phyloP scores from a whole-genome alignment of 2,329 filamentous ascomycete genomes.

The Pseudogymnoascus sp. region DNA sequence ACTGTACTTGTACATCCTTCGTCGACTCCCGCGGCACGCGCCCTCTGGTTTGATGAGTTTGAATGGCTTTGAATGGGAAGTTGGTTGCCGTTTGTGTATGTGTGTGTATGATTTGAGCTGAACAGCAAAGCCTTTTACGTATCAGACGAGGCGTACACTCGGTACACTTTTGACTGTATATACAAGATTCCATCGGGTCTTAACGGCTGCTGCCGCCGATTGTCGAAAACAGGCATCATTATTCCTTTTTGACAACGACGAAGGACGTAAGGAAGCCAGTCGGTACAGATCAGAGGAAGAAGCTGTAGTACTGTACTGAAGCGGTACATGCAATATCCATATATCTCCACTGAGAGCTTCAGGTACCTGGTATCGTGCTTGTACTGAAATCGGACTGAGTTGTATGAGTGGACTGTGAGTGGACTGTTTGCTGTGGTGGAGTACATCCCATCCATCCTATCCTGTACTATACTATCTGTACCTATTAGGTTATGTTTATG shows the following conservation, averaged over 20 bases:
- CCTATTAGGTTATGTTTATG: background rate
- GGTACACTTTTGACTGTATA: background rate
- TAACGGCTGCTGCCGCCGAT: background rate
- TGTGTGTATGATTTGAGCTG: background rate
- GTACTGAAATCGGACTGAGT: background rate
- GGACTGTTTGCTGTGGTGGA: background rate
- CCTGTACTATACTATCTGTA: background rate
- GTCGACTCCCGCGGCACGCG: background rate
- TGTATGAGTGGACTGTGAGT: background rate
- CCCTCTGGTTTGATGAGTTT: background rate
- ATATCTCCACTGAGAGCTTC: background rate
- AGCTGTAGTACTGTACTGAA: background rate
- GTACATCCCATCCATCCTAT: background rate
- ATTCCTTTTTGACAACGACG: background rate
- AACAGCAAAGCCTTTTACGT: background rate
- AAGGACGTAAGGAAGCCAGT: background rate
- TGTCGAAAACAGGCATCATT: background rate
- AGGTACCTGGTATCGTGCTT: background rate
- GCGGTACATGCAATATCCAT: background rate
- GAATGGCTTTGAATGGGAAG: background rate
- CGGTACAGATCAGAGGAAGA: background rate
- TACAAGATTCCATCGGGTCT: background rate
- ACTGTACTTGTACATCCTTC: constrained; percentile 1
- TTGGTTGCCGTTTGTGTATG: background rate
- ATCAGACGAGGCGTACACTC: background rate